Evolutionary conservation across 1,284 basidiomycete species (phyloP).

Genomic region (Ceratobasidium sp.): DNA sequence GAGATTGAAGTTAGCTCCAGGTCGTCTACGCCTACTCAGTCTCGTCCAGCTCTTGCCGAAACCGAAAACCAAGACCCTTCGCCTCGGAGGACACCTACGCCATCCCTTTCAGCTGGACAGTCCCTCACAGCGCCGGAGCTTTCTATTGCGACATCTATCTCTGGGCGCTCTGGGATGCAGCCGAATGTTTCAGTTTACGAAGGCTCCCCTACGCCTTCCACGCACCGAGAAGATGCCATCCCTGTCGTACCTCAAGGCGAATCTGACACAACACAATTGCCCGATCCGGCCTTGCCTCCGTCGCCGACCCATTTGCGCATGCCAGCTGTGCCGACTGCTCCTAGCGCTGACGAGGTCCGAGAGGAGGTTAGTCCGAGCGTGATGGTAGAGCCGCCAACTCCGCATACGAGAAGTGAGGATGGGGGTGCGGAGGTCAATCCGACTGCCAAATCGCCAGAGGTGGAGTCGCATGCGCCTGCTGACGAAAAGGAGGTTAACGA

Average conservation of each 20-base stretch:
- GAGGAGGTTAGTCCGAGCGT: conserved; percentile 23
- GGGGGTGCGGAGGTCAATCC: neutral
- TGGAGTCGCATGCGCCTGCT: neutral
- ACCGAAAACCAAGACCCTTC: neutral
- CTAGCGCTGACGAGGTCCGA: neutral
- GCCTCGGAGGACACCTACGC: conserved; percentile 32
- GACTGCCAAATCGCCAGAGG: neutral
- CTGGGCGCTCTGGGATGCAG: neutral
- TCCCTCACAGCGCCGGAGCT: conserved; percentile 29
- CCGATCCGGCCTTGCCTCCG: conserved; percentile 20
- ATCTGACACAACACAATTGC: conserved; percentile 3
- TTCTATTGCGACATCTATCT: conserved; percentile 28
- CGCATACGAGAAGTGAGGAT: conserved; percentile 21
- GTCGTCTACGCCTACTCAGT: conserved; percentile 8
- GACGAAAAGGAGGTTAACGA: neutral
- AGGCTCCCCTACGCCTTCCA: conserved; percentile 18
- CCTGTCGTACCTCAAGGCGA: neutral
- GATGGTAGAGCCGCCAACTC: conserved; percentile 28
- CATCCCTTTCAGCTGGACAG: conserved; percentile 15
- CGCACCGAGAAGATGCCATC: neutral
- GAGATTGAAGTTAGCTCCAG: conserved; percentile 3
- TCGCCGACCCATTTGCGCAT: conserved; percentile 27
- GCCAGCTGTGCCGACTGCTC: neutral
- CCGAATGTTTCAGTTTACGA: conserved; percentile 27
- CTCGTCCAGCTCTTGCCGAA: neutral